Evolutionary conservation across 495 filamentous ascomycete species (phyloP).

Genomic region (Xylaria cubensis): DNA sequence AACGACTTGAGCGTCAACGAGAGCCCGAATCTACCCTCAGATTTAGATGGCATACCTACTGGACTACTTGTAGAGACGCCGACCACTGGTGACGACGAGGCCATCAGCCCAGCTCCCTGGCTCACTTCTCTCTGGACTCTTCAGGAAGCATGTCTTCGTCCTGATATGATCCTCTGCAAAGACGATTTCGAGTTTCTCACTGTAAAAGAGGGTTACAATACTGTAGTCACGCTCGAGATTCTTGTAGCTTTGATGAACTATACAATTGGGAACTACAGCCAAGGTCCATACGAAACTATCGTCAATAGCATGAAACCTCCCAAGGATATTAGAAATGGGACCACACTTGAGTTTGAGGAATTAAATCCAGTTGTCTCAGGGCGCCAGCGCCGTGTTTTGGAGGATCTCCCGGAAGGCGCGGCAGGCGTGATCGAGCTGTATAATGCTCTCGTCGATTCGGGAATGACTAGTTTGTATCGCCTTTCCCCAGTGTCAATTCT

Average conservation of each 20-base stretch:
- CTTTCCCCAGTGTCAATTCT: neutral
- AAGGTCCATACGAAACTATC: neutral
- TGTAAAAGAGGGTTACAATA: neutral
- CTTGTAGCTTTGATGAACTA: neutral
- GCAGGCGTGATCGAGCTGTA: neutral
- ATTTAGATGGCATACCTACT: neutral
- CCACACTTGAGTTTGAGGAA: neutral
- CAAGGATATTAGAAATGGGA: neutral
- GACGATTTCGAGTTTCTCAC: neutral
- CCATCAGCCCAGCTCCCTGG: neutral
- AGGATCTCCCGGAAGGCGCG: neutral
- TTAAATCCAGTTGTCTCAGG: neutral
- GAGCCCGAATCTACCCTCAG: neutral
- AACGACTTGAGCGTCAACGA: neutral
- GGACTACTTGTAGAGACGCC: neutral
- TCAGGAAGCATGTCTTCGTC: neutral
- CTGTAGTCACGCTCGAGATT: neutral
- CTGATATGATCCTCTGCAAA: neutral
- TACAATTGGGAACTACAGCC: neutral
- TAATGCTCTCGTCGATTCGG: neutral
- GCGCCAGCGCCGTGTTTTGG: neutral
- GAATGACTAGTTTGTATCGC: neutral
- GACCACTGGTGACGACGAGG: neutral
- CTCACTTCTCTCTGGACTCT: conserved; percentile 1
- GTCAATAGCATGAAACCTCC: neutral